phyloP scores from a whole-genome alignment of 805 yeast species.

The Lachancea thermotolerans region DNA sequence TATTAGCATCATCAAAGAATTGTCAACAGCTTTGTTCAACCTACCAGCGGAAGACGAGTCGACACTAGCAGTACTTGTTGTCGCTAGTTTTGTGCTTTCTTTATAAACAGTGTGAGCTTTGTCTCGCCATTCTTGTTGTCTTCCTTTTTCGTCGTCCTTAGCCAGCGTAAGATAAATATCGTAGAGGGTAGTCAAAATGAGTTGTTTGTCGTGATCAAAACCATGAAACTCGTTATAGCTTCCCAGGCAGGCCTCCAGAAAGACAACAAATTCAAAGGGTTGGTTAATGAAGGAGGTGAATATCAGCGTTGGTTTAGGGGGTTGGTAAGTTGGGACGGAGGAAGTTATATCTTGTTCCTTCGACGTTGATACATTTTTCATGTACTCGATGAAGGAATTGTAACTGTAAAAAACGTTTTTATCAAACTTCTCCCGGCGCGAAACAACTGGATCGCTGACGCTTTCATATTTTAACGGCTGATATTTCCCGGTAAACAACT shows the following conservation, averaged over 20 bases:
- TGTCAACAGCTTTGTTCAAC: constrained; percentile 17
- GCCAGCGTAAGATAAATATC: constrained; percentile 73
- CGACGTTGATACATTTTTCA: constrained; percentile 32
- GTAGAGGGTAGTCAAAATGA: constrained; percentile 67
- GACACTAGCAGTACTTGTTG: constrained; percentile 34
- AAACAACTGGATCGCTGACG: constrained; percentile 3
- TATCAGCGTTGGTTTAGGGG: constrained; percentile 84
- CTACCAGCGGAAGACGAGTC: constrained; percentile 3
- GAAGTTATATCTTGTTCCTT: constrained; percentile 5
- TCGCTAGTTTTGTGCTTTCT: constrained; percentile 44
- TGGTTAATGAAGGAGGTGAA: constrained; percentile 82
- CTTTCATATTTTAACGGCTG: constrained; percentile 35
- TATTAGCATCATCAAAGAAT: constrained; percentile 31
- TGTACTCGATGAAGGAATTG: constrained; percentile 51
- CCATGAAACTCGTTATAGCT: constrained; percentile 74
- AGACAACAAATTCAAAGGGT: constrained; percentile 83
- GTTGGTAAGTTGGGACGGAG: constrained; percentile 67
- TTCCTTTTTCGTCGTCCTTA: constrained; percentile 32
- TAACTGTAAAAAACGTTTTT: constrained; percentile 43
- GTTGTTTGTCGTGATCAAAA: constrained; percentile 55
- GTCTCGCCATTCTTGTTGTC: constrained; percentile 47
- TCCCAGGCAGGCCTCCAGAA: constrained; percentile 84
- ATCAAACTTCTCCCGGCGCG: constrained; percentile 7
- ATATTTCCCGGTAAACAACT: constrained; percentile 83
- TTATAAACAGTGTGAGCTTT: constrained; percentile 55